These are phyloP conservation scores for Forsythia viridissima DNA, from an alignment of 257 asterid genomes.

Conservation along the genomic window DNA sequence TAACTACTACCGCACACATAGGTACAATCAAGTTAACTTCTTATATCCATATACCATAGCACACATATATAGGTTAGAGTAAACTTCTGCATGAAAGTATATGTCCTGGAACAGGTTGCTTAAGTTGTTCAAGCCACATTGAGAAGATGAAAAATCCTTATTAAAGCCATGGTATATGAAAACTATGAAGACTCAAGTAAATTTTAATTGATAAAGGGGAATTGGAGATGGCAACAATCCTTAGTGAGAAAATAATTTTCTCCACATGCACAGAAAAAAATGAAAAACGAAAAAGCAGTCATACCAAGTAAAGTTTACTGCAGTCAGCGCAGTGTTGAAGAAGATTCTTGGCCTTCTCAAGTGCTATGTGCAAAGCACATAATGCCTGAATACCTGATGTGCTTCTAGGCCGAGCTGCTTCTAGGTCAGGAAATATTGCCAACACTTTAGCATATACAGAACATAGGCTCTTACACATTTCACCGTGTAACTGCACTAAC, in stretches of 20 bases:
- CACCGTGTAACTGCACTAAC: conserved; percentile 83
- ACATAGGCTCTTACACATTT: conserved; percentile 90
- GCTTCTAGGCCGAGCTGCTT: conserved; percentile 96
- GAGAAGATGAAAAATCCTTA: not conserved
- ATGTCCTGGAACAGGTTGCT: conserved; percentile 6
- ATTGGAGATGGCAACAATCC: not conserved
- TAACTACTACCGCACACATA: not conserved
- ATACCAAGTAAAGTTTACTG: conserved; percentile 97
- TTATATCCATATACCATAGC: not conserved
- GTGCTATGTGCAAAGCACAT: conserved; percentile 96
- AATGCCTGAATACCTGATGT: conserved; percentile 98
- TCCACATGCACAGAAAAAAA: not conserved
- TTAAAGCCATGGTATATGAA: conserved; percentile 3
- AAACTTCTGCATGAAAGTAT: conserved; percentile 7
- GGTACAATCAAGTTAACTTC: not conserved
- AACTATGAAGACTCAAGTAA: not conserved
- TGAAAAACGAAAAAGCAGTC: conserved; percentile 13
- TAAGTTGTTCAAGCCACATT: conserved; percentile 15
- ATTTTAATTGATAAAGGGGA: conserved; percentile 4
- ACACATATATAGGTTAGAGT: not conserved
- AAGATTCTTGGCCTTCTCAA: conserved; percentile 91
- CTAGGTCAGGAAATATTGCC: conserved; percentile 89
- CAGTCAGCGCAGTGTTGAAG: conserved; percentile 95
- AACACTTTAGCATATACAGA: conserved; percentile 71
- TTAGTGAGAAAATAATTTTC: conserved; percentile 7